These are phyloP conservation scores for Apiospora pterosperma DNA, from an alignment of 2,329 filamentous ascomycete genomes.

Conservation along the genomic window DNA sequence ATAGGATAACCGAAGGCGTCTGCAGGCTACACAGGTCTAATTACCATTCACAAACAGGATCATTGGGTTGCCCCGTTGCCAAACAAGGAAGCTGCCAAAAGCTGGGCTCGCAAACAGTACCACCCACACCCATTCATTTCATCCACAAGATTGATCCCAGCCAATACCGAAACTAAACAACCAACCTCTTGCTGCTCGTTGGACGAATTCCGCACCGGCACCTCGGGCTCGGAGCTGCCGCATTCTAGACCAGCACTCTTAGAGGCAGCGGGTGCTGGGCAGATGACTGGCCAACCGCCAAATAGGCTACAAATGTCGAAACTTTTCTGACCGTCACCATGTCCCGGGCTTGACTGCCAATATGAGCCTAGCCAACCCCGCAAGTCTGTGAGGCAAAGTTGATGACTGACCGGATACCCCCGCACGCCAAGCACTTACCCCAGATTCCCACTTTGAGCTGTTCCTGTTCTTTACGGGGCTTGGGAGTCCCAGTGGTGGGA, in stretches of 20 bases:
- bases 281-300: background rate
- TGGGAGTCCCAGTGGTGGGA: background rate
- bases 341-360: slow-evolving; percentile 4
- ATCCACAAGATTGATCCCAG: background rate
- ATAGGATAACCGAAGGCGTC: background rate
- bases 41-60: background rate
- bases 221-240: background rate
- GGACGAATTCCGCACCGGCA: background rate
- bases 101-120: background rate
- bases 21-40: background rate
- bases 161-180: background rate
- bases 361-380: slow-evolving; percentile 2
- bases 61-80: background rate
- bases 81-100: background rate
- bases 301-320: background rate
- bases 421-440: slow-evolving; percentile 3
- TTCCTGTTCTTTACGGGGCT: background rate
- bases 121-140: background rate
- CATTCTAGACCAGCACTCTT: background rate
- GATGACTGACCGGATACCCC: background rate
- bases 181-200: background rate
- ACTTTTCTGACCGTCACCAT: background rate
- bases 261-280: background rate
- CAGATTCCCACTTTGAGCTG: background rate
- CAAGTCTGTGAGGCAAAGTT: background rate